Evolutionary conservation across 345 rosid species (phyloP).

Genomic region (Euclidium syriacum): DNA sequence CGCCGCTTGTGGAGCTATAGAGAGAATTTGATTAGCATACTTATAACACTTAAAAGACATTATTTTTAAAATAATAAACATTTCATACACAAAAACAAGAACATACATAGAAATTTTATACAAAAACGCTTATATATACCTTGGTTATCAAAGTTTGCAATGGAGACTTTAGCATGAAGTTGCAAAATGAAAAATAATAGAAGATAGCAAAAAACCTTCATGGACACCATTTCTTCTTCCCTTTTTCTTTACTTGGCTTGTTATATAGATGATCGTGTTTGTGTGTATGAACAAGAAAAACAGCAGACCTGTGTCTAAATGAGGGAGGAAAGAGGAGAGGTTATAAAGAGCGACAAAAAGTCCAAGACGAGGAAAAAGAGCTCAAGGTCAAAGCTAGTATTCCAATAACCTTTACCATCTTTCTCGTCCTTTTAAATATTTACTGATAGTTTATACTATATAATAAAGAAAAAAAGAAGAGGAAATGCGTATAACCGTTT

Average conservation of each 20-base stretch:
- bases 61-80: background rate
- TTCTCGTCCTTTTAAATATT: background rate
- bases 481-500: constrained; percentile 17
- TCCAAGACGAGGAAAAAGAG: constrained; percentile 28
- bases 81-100: background rate
- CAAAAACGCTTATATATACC: background rate
- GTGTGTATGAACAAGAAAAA: background rate
- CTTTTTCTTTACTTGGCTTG: background rate
- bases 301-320: background rate
- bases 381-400: constrained; percentile 32
- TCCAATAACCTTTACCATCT: constrained; percentile 15
- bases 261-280: background rate
- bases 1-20: background rate
- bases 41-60: background rate
- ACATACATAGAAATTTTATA: background rate
- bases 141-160: constrained; percentile 17
- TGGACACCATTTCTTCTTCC: constrained; percentile 20
- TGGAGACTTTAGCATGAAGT: constrained; percentile 11
- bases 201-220: constrained; percentile 10
- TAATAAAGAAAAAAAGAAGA: background rate
- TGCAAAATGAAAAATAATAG: constrained; percentile 19
- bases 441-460: background rate
- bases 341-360: constrained; percentile 24
- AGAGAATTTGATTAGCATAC: background rate
- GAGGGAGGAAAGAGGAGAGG: constrained; percentile 1